Evolutionary conservation across 176 grass and related monocot species (phyloP).

Genomic region (Oryza punctata): DNA sequence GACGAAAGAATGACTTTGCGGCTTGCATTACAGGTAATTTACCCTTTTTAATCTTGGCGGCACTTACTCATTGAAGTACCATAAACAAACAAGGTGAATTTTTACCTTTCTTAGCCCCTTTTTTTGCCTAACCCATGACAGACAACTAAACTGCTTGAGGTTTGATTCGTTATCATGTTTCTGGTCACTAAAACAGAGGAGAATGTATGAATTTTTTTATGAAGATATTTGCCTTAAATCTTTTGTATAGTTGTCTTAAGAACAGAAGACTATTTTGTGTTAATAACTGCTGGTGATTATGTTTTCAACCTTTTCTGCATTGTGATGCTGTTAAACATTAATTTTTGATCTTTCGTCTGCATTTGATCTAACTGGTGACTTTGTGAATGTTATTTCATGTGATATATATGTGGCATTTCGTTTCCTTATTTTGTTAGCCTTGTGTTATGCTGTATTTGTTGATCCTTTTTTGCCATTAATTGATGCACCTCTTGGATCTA

Average conservation of each 20-base stretch:
- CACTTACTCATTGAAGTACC: neutral
- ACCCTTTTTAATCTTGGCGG: neutral
- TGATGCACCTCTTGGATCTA: conserved; percentile 11
- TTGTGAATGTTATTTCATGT: conserved; percentile 3
- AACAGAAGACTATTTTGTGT: neutral
- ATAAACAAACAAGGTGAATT: conserved; percentile 2
- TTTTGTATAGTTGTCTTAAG: neutral
- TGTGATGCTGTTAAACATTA: neutral
- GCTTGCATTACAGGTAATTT: conserved; percentile 81
- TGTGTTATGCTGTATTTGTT: neutral
- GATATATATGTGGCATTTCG: neutral
- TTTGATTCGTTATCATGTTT: neutral
- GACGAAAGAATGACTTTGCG: conserved; percentile 76
- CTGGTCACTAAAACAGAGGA: neutral
- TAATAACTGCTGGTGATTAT: neutral
- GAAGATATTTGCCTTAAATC: neutral
- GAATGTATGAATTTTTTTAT: neutral
- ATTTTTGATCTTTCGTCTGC: neutral
- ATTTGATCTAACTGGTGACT: neutral
- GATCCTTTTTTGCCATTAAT: neutral
- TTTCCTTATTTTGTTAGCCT: neutral
- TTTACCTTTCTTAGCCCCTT: conserved; percentile 15
- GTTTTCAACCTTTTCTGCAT: neutral
- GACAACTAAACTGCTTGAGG: neutral
- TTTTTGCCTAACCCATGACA: neutral